Conservation (phyloP, 1,139 yeast genomes). For the Pichia sorboxylosa region DNA sequence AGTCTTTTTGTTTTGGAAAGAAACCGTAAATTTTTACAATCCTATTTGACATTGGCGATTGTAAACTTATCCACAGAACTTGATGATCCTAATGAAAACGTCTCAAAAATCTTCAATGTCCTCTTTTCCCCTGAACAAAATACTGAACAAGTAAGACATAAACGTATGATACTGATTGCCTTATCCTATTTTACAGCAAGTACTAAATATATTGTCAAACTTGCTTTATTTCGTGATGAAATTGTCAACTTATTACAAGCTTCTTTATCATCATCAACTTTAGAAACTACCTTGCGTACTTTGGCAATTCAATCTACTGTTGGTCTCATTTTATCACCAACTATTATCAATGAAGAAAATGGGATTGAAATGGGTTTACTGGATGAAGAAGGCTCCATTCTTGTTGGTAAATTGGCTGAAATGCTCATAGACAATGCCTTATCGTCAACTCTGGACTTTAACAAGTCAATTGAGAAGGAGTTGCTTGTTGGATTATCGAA, state of each 20-base stretch:
- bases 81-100: slow-evolving; percentile 32
- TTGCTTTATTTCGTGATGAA: slow-evolving; percentile 47
- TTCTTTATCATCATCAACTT: slow-evolving; percentile 51
- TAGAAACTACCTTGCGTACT: slow-evolving; percentile 59
- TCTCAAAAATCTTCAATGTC: slow-evolving; percentile 27
- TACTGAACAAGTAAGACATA: slow-evolving; percentile 7
- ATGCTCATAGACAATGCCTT: slow-evolving; percentile 7
- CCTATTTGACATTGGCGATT: slow-evolving; percentile 47
- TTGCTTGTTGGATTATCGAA: slow-evolving; percentile 7
- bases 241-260: slow-evolving; percentile 53
- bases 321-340: slow-evolving; percentile 34
- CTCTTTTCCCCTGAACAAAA: slow-evolving; percentile 8
- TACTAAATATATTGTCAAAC: slow-evolving; percentile 17
- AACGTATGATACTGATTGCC: slow-evolving; percentile 8
- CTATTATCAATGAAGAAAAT: slow-evolving; percentile 1
- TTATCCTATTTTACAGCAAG: slow-evolving; percentile 11
- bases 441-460: slow-evolving; percentile 2
- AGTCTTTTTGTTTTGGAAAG: slow-evolving; percentile 44
- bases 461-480: slow-evolving; percentile 7
- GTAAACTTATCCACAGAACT: slow-evolving; percentile 18
- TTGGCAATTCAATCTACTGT: slow-evolving; percentile 56
- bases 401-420: slow-evolving; percentile 8
- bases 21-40: slow-evolving; percentile 37
- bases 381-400: slow-evolving; percentile 7
- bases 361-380: slow-evolving; percentile 8